Percentiles rank a stretch among this genome's conserved stretches.
phyloP scores from a whole-genome alignment of 164 flowering plant species.

The Vitis rupestris region DNA sequence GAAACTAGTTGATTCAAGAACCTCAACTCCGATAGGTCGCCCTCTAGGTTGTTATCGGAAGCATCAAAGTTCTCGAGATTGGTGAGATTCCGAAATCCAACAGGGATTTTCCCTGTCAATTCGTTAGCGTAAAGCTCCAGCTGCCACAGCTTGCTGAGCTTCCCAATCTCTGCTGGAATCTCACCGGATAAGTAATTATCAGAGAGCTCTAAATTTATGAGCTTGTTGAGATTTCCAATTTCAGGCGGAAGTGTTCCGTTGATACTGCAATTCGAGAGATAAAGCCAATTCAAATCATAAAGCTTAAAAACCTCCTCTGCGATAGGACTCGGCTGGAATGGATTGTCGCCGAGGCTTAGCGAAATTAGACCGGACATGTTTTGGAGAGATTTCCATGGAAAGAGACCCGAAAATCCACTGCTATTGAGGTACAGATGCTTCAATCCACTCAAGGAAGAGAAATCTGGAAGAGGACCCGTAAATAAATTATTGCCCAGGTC shows the following conservation, averaged over 20 bases:
- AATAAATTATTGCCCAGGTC: conserved; percentile 56
- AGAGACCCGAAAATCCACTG: conserved; percentile 54
- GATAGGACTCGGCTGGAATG: conserved; percentile 36
- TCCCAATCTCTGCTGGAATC: conserved; percentile 60
- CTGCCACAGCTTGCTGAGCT: conserved; percentile 65
- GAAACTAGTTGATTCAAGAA: conserved; percentile 31
- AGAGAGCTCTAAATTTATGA: conserved; percentile 57
- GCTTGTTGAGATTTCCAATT: conserved; percentile 59
- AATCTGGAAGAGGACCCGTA: conserved; percentile 42
- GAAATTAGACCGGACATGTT: conserved; percentile 32
- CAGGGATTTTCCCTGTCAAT: conserved; percentile 60
- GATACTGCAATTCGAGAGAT: conserved; percentile 51
- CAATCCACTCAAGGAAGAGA: conserved; percentile 35
- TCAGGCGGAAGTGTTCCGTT: conserved; percentile 56
- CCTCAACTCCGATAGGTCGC: conserved; percentile 50
- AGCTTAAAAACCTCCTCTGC: conserved; percentile 34
- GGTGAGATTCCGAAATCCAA: conserved; percentile 57
- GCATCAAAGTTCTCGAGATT: conserved; percentile 51
- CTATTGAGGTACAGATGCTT: conserved; percentile 33
- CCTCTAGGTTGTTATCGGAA: conserved; percentile 41
- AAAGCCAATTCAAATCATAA: conserved; percentile 38
- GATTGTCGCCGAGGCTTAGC: conserved; percentile 59
- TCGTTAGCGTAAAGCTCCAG: conserved; percentile 64
- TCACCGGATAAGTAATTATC: conserved; percentile 49
- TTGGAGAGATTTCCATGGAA: conserved; percentile 55